phyloP scores from a whole-genome alignment of 106 monocot species.

The Dendrobium huoshanense region DNA sequence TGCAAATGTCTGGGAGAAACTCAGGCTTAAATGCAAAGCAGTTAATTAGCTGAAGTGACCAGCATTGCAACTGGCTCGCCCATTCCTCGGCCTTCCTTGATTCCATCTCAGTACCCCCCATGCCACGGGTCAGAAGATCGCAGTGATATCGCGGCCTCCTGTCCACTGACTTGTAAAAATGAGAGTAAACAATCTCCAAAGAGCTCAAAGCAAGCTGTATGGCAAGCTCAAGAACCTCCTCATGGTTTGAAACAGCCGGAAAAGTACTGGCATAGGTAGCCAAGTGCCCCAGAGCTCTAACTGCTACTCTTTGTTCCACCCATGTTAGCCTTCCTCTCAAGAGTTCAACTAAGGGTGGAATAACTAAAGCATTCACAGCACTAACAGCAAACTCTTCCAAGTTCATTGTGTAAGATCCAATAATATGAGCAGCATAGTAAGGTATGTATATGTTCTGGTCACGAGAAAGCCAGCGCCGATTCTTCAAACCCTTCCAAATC shows the following conservation, averaged over 20 bases:
- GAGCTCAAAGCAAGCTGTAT: slow-evolving; percentile 87
- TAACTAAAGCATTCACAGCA: slow-evolving; percentile 83
- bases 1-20: slow-evolving; percentile 90
- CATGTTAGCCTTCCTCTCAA: slow-evolving; percentile 92
- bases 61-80: slow-evolving; percentile 99
- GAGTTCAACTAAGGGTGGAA: slow-evolving; percentile 90
- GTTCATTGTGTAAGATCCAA: slow-evolving; percentile 99
- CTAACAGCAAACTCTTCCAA: slow-evolving; percentile 93
- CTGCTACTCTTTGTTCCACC: slow-evolving; percentile 97
- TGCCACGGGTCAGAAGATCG: slow-evolving; percentile 96
- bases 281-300: slow-evolving; percentile 90
- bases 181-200: slow-evolving; percentile 93
- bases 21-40: slow-evolving; percentile 99
- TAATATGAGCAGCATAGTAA: slow-evolving; percentile 97
- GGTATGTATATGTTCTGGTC: slow-evolving; percentile 98
- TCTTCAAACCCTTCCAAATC: slow-evolving; percentile 94
- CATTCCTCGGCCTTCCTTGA: slow-evolving; percentile 98
- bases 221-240: slow-evolving; percentile 85
- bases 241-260: slow-evolving; percentile 72
- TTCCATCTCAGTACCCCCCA: slow-evolving; percentile 98
- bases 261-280: slow-evolving; percentile 90
- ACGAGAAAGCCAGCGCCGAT: slow-evolving; percentile 83
- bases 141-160: slow-evolving; percentile 85
- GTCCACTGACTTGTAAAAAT: slow-evolving; percentile 83
- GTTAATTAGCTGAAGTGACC: slow-evolving; percentile 98